Base-by-base conservation (phyloP, 805 yeast genomes). In the Hanseniaspora valbyensis region DNA sequence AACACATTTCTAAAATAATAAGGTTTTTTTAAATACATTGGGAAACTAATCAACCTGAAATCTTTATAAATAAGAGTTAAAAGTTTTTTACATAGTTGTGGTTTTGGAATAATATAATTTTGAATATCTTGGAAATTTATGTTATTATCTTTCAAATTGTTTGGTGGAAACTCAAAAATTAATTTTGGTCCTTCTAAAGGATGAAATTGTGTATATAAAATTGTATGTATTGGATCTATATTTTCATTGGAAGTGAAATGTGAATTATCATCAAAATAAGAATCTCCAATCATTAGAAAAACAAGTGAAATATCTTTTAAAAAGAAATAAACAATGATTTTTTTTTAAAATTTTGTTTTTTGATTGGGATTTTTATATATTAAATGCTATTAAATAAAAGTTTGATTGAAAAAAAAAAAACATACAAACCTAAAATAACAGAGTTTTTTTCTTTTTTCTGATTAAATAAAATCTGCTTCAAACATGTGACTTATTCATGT, bases 121-220 rank as follows among this genome's bases (percentile, higher is more conserved):
- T 86, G 86, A 39, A 92, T 80, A 1, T 84, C 72, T 61, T 87
- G 94, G 63, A 94, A 92, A 57, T 83, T 81, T 59, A 81, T 52
- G 80, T 65, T 29, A 72, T 72, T 33, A 60, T 66, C 51, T 57
- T 55, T 44, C 44, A 58, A 24, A 52, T 62, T 58, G 33, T 87
- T 85, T 36, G 80, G 77, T 2, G 98, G 98, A 0, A 87, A 94
- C 62, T 92, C 96, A 59, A 83, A 84, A 4, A 84, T 75, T 5
- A 90, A 89, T 65, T 88, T 87, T 0, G 97, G 82, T 1, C 98
- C 98, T 59, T 88, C 95, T 0, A 92, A 84, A 0, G 96, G 96
- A 59, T 92, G 96, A 66, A 92, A 92, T 0, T 85, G 86, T 0
- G 96, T 80, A 64, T 86, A 92, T 63, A 92, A 89, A 41, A 88